Base-by-base conservation (phyloP, 495 filamentous ascomycete genomes). In the Parmelia sp. region DNA sequence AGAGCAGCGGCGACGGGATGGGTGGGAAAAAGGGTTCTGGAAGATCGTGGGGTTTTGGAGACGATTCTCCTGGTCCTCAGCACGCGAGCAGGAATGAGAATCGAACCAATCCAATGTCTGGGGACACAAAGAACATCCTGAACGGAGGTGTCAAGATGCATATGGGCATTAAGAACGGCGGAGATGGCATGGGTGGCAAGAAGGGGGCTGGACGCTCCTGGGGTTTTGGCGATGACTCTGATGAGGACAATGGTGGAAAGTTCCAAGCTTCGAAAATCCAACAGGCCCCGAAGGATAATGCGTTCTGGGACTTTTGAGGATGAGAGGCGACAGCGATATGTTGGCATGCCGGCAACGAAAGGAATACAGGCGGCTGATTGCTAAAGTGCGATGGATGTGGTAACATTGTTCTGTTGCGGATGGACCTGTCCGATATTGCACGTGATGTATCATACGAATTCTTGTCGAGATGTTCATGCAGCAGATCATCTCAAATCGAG, bases 171-270 rank as follows among this genome's bases (percentile, higher is more conserved):
- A 74, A 76, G 60, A 86, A 82, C 44, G 82, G 75, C 1, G 88
- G 89, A 42, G 85, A 92, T 68, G 90, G 88, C 40, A 90, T 90
- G 85, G 89, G 89, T 35, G 87, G 87, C 49, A 82, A 81, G 66
- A 88, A 84, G 71, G 86, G 82, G n/a, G 69, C 78, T 21, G 76
- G 75, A 23, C 55, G 61, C 63, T 72, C 75, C 42, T 91, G 87
- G 88, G 75, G 81, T 10, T 82, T 83, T 67, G 83, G 85, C 33
- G 83, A 83, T 58, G 82, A 84, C 29, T 77, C 79, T 60, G 78
- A 78, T 58, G 80, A 74, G 44, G 79, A 78, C 23, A 67, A 75
- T 17, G 71, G 69, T 27, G 79, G 74, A 67, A 78, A 76, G 69
- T 70, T 69, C 23, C 71, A 61, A 35, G 72, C 66, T 63, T 73